phyloP scores from a whole-genome alignment of 106 monocot species.

The Allium fistulosum region DNA sequence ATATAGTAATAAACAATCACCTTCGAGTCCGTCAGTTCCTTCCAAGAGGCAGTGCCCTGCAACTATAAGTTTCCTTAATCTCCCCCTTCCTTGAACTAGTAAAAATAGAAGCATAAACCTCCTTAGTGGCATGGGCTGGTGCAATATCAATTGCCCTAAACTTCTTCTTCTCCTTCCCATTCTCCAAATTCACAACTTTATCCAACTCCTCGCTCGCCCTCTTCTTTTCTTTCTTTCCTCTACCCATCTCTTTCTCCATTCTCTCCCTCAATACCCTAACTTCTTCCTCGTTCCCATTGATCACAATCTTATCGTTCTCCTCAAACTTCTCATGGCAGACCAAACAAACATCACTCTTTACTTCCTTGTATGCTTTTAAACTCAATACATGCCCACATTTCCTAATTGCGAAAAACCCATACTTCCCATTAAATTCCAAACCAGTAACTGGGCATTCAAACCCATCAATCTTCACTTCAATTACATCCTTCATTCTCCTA shows the following conservation, averaged over 20 bases:
- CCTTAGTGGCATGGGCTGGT: conserved; percentile 76
- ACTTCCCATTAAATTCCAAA: conserved; percentile 86
- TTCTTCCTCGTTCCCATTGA: conserved; percentile 82
- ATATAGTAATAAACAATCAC: not conserved
- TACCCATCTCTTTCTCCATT: conserved; percentile 88
- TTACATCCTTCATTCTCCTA: conserved; percentile 77
- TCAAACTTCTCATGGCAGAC: conserved; percentile 74
- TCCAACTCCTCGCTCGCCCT: conserved; percentile 53
- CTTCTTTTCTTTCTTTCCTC: conserved; percentile 51
- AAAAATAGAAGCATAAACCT: conserved; percentile 90
- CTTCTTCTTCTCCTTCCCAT: conserved; percentile 50
- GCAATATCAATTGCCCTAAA: conserved; percentile 68
- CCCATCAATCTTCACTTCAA: conserved; percentile 45
- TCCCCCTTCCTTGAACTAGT: conserved; percentile 76
- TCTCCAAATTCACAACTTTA: conserved; percentile 21
- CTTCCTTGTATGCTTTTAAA: conserved; percentile 80
- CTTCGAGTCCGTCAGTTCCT: conserved; percentile 54
- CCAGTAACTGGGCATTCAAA: conserved; percentile 80
- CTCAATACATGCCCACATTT: conserved; percentile 89
- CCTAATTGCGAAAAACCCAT: conserved; percentile 52
- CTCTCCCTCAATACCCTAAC: conserved; percentile 57
- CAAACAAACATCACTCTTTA: conserved; percentile 62
- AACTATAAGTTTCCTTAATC: conserved; percentile 74
- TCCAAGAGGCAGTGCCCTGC: conserved; percentile 82
- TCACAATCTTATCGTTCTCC: conserved; percentile 68